These are phyloP conservation scores for Tetrapisispora nanseiensis DNA, from an alignment of 805 yeast species.

Conservation along the genomic window DNA sequence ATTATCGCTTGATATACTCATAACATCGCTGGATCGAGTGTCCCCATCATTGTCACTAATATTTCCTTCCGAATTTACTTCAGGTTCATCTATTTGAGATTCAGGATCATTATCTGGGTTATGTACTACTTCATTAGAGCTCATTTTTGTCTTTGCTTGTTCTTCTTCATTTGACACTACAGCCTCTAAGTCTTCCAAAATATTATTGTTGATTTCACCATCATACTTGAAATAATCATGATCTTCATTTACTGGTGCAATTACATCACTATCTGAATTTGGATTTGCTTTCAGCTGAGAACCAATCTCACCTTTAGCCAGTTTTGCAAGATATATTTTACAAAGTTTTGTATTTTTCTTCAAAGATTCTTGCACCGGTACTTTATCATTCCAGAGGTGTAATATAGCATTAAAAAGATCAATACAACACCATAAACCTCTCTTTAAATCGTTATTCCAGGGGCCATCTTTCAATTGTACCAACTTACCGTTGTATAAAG, in stretches of 20 bases:
- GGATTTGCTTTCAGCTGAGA: no score
- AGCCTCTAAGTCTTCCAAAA: neutral
- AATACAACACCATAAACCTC: constrained; percentile 28
- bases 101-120: neutral
- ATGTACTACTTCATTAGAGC: no score
- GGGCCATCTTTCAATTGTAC: constrained; percentile 39
- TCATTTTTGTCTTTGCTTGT: neutral
- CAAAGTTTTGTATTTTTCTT: constrained; percentile 21
- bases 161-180: neutral
- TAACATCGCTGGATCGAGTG: neutral
- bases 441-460: constrained; percentile 28
- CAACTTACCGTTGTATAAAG: constrained; percentile 43
- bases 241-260: neutral
- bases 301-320: constrained; percentile 20
- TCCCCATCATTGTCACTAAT: no score
- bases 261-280: no score
- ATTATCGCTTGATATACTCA: neutral
- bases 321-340: constrained; percentile 20
- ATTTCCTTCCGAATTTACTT: neutral
- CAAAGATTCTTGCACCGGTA: constrained; percentile 7
- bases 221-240: neutral
- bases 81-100: neutral
- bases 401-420: constrained; percentile 18
- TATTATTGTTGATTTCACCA: neutral
- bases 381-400: constrained; percentile 17